These are phyloP conservation scores for Ogataea ramenticola DNA, from an alignment of 805 yeast species.

Conservation along the genomic window DNA sequence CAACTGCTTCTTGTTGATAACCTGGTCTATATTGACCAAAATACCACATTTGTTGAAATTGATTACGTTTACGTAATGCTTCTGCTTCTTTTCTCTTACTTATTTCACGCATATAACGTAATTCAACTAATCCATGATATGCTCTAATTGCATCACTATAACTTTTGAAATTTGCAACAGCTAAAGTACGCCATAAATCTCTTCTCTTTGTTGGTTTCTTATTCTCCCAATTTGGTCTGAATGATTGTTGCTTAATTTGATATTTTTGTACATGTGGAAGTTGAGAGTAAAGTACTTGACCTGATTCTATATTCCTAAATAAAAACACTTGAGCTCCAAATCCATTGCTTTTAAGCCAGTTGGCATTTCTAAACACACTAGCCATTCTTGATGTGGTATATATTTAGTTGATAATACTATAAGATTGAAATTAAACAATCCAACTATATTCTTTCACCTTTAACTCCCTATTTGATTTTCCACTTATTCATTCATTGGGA, in stretches of 20 bases:
- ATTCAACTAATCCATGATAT: slow-evolving; percentile 64
- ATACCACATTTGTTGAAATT: slow-evolving; percentile 78
- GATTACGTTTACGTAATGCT: slow-evolving; percentile 61
- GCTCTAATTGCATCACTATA: slow-evolving; percentile 65
- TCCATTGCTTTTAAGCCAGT: slow-evolving; percentile 51
- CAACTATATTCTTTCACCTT: too few relatives aligned
- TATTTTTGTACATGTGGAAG: slow-evolving; percentile 51
- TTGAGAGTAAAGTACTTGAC: slow-evolving; percentile 87
- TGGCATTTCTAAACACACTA: slow-evolving; percentile 42
- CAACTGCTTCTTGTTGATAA: slow-evolving; percentile 83
- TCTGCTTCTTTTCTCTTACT: slow-evolving; percentile 52
- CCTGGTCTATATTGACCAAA: slow-evolving; percentile 87
- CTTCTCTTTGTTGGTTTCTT: slow-evolving; percentile 70
- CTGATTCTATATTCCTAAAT: slow-evolving; percentile 80
- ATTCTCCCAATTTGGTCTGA: slow-evolving; percentile 86
- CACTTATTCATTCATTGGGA: too few relatives aligned
- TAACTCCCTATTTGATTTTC: too few relatives aligned
- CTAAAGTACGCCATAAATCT: slow-evolving; percentile 88
- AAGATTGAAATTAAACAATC: too few relatives aligned
- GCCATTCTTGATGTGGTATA: slow-evolving; percentile 27
- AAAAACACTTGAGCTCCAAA: slow-evolving; percentile 79
- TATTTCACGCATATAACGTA: slow-evolving; percentile 68
- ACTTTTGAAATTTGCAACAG: slow-evolving; percentile 61
- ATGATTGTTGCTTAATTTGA: slow-evolving; percentile 65
- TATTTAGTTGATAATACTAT: too few relatives aligned